Conservation (phyloP, 73 alveolate species). For the Paramecium sexaurelia region DNA sequence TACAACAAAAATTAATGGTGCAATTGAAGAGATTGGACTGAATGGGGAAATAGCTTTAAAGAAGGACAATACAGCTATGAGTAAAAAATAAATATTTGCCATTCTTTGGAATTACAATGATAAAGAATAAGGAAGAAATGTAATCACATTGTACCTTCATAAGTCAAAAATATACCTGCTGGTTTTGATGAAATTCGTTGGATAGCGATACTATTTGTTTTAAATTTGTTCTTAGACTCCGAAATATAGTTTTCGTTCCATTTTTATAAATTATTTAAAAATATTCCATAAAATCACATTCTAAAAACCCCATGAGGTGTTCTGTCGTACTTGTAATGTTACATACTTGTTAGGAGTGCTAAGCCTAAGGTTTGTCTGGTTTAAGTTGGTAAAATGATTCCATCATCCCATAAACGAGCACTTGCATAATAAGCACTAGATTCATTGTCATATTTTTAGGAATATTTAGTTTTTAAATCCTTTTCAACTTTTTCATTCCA, state of each 20-base stretch:
- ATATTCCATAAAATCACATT: neutral
- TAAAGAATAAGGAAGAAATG: conserved; percentile 69
- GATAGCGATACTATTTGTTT: neutral
- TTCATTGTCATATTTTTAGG: conserved; percentile 75
- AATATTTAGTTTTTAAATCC: conserved; percentile 62
- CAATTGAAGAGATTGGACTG: conserved; percentile 75
- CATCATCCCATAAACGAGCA: conserved; percentile 98
- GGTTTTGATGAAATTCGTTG: neutral
- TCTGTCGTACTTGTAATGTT: neutral
- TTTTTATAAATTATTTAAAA: neutral
- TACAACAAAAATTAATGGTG: conserved; percentile 65
- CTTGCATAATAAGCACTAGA: conserved; percentile 89
- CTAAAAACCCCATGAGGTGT: conserved; percentile 38
- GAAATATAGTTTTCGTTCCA: neutral
- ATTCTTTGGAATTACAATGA: conserved; percentile 88
- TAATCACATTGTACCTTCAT: conserved; percentile 43
- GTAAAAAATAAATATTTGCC: conserved; percentile 91
- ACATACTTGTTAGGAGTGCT: conserved; percentile 34
- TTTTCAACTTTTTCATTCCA: conserved; percentile 72
- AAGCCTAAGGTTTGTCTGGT: conserved; percentile 84
- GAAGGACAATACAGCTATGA: conserved; percentile 86
- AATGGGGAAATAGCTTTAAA: conserved; percentile 73
- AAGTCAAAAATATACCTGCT: neutral
- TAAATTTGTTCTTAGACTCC: neutral
- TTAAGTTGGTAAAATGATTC: conserved; percentile 84